phyloP scores from a whole-genome alignment of 2,329 filamentous ascomycete genomes.

The Bertia moriformis region DNA sequence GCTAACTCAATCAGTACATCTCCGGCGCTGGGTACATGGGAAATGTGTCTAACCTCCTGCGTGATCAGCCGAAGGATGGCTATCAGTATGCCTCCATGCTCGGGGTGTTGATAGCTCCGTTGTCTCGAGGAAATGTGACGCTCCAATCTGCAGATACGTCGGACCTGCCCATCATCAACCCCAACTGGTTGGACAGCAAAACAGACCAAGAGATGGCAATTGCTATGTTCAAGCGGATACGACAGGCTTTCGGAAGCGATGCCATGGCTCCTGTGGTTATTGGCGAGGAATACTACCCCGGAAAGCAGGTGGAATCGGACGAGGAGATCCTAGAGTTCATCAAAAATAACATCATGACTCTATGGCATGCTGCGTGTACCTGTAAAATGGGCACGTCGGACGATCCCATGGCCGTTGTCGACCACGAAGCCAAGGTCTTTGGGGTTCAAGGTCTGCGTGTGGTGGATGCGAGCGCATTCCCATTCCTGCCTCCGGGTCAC shows the following conservation, averaged over 20 bases:
- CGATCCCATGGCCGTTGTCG: neutral
- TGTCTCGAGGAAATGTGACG: constrained; percentile 26
- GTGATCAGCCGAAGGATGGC: constrained; percentile 11
- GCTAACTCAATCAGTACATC: constrained; percentile 8
- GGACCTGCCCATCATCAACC: constrained; percentile 25
- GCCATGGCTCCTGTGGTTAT: constrained; percentile 13
- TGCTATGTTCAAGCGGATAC: constrained; percentile 22
- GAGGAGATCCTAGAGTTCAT: constrained; percentile 21
- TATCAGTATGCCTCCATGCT: constrained; percentile 16
- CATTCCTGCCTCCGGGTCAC: neutral
- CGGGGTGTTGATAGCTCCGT: constrained; percentile 19
- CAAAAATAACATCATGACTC: constrained; percentile 11
- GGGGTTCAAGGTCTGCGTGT: neutral
- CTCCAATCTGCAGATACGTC: constrained; percentile 17
- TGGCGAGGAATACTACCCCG: constrained; percentile 20
- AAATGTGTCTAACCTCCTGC: constrained; percentile 3
- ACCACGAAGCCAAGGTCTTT: neutral
- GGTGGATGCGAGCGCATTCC: neutral
- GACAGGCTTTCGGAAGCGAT: constrained; percentile 16
- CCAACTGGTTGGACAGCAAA: constrained; percentile 26
- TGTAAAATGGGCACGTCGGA: constrained; percentile 17
- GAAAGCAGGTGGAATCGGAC: constrained; percentile 20
- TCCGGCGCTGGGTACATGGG: constrained; percentile 4
- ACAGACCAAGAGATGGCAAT: constrained; percentile 27
- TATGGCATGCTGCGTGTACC: constrained; percentile 17